phyloP scores from a whole-genome alignment of 177 flowering plant species.

The Vitis hybrid region DNA sequence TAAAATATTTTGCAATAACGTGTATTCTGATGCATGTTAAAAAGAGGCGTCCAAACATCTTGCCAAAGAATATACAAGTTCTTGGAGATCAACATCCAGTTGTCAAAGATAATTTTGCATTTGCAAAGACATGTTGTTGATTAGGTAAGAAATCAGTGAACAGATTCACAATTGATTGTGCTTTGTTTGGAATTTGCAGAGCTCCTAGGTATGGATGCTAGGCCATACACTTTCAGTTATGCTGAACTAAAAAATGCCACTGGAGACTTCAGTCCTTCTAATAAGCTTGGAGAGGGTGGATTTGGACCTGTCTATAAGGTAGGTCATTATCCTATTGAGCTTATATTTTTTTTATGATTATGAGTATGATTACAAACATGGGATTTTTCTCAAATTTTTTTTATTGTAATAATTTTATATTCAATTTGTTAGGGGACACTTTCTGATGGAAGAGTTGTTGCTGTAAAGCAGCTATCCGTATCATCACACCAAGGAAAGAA shows the following conservation, averaged over 20 bases:
- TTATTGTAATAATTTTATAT: not conserved
- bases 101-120: not conserved
- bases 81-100: not conserved
- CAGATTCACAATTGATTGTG: not conserved
- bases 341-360: too few relatives aligned
- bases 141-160: too few relatives aligned
- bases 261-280: constrained; percentile 45
- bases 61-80: too few relatives aligned
- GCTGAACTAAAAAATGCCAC: constrained; percentile 58
- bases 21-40: too few relatives aligned
- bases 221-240: constrained; percentile 50
- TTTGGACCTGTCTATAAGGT: constrained; percentile 77
- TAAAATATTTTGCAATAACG: too few relatives aligned
- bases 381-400: not conserved
- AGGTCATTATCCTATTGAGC: not conserved
- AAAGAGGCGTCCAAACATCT: too few relatives aligned
- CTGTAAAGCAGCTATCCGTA: constrained; percentile 63
- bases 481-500: constrained; percentile 68
- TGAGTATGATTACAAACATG: not conserved
- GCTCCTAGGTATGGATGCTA: constrained; percentile 36
- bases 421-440: constrained; percentile 43
- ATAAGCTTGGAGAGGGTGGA: constrained; percentile 80
- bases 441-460: constrained; percentile 55
- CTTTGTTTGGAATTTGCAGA: constrained; percentile 26
- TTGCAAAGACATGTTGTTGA: not conserved